Evolutionary conservation across 176 grass and related monocot species (phyloP), one percentile per base, ranked within the genome.

Genomic region (Olyra latifolia): DNA sequence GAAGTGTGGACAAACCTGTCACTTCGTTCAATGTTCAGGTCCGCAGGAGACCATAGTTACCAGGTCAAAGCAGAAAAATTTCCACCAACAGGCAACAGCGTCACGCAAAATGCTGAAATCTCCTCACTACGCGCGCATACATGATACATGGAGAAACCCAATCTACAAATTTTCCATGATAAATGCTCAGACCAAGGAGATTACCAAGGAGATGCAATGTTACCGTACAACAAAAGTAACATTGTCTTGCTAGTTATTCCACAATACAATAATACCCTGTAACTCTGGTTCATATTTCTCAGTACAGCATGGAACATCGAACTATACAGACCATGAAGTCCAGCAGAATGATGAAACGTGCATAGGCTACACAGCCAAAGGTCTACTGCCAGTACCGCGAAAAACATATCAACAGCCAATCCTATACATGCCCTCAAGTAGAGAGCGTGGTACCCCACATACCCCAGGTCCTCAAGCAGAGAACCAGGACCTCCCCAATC

Each of bases 401-500:
- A 29, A 76, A 17, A 47, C 66, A 66, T 45, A 57, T 10, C 38
- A 32, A 27, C 62, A 60, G 29, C 68, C 52, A 86, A 68, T 61
- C 29, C 84, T 82, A 82, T 46, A 35, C 20, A 76, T 68, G 64
- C 63, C 79, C 72, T 77, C 72, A 71, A 82, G 79, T 24, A 78
- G 83, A 79, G 66, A 78, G 41, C 84, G 28, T 69, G 68, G 53
- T 48, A 74, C 47, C 10, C 16, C 73, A 32, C 46, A 15, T 44
- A 38, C n/a, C 70, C 27, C 39, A 58, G 38, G 80, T 73, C 80
- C 86, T 83, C 80, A 74, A 88, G 80, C 67, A 88, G 86, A 88
- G 86, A 88, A 69, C 75, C 69, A 62, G 40, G 50, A 76, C 52
- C 11, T 8, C 74, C 54, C 46, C 32, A 20, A 29, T 56, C 28